These are phyloP conservation scores for Aphanomyces astaci DNA, from an alignment of 352 stramenopile species.

Conservation along the genomic window DNA sequence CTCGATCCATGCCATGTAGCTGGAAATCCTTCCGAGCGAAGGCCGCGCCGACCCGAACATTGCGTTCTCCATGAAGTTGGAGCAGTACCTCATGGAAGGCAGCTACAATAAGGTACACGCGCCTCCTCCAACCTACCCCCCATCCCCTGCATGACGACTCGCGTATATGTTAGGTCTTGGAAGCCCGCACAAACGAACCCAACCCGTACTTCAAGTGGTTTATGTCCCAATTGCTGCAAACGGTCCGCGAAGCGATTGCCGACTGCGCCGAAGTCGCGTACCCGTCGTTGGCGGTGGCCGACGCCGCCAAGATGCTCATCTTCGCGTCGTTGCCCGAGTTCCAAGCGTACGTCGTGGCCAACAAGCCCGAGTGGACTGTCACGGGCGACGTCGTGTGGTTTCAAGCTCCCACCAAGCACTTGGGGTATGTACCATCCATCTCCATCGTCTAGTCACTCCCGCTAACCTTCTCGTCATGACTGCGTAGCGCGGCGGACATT, in stretches of 20 bases:
- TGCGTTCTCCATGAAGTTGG: constrained; percentile 82
- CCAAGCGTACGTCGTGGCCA: constrained; percentile 77
- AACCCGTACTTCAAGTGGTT: constrained; percentile 92
- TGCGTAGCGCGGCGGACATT: constrained; percentile 73
- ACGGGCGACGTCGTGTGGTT: constrained; percentile 83
- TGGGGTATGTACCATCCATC: constrained; percentile 33
- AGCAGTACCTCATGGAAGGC: constrained; percentile 90
- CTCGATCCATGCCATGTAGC: constrained; percentile 25
- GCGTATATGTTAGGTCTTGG: constrained; percentile 85
- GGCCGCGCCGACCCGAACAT: constrained; percentile 80
- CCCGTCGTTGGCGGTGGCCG: constrained; percentile 73
- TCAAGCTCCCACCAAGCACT: constrained; percentile 80
- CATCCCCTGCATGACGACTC: too few species aligned
- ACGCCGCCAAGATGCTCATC: constrained; percentile 91
- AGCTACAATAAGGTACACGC: constrained; percentile 85
- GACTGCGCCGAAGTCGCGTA: constrained; percentile 94
- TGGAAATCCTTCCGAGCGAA: constrained; percentile 80
- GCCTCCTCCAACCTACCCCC: neutral
- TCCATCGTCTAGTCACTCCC: neutral
- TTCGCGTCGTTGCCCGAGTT: constrained; percentile 80
- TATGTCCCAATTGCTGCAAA: constrained; percentile 88
- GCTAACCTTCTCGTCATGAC: neutral
- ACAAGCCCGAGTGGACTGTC: constrained; percentile 88
- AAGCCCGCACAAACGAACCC: constrained; percentile 80
- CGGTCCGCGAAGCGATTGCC: constrained; percentile 92